These are phyloP conservation scores for Bimuria novae-zelandiae DNA, from an alignment of 2,329 filamentous ascomycete genomes.

Conservation along the genomic window DNA sequence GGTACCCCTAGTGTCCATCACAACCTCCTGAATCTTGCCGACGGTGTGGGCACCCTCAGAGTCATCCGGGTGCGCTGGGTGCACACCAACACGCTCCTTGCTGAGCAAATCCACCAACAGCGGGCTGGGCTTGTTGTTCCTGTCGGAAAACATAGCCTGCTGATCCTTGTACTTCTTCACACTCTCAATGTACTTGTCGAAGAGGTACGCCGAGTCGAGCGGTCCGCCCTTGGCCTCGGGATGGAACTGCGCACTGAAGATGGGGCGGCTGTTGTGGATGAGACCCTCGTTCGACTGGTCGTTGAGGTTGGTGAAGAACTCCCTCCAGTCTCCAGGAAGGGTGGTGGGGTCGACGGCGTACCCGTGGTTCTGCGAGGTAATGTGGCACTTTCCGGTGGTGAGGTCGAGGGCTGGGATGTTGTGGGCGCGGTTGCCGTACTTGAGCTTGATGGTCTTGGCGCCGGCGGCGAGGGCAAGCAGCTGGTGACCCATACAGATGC, in stretches of 20 bases:
- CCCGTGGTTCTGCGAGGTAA: slow-evolving; percentile 97
- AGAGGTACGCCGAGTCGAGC: slow-evolving; percentile 92
- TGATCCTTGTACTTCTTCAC: slow-evolving; percentile 87
- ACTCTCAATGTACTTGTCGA: slow-evolving; percentile 93
- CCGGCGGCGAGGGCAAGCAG: slow-evolving; percentile 88
- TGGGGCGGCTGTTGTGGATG: slow-evolving; percentile 93
- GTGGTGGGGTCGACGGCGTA: slow-evolving; percentile 90
- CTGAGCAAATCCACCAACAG: slow-evolving; percentile 87
- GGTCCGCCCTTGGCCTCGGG: slow-evolving; percentile 97
- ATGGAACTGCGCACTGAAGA: slow-evolving; percentile 99
- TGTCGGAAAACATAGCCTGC: slow-evolving; percentile 72
- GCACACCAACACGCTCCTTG: slow-evolving; percentile 92
- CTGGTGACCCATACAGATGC: slow-evolving; percentile 97
- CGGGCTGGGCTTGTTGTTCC: slow-evolving; percentile 85
- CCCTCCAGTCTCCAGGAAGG: slow-evolving; percentile 85
- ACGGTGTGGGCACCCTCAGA: slow-evolving; percentile 35
- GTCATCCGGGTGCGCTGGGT: slow-evolving; percentile 44
- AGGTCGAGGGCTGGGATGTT: slow-evolving; percentile 96
- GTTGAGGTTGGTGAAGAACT: slow-evolving; percentile 98
- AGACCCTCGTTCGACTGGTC: slow-evolving; percentile 97
- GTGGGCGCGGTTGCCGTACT: slow-evolving; percentile 98
- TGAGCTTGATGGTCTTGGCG: slow-evolving; percentile 92
- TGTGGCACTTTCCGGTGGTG: slow-evolving; percentile 96
- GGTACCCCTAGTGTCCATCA: slow-evolving; percentile 33
- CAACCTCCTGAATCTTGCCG: slow-evolving; percentile 33